Base-by-base conservation (phyloP, 805 yeast species). In the Yamadazyma paraphyllophila region DNA sequence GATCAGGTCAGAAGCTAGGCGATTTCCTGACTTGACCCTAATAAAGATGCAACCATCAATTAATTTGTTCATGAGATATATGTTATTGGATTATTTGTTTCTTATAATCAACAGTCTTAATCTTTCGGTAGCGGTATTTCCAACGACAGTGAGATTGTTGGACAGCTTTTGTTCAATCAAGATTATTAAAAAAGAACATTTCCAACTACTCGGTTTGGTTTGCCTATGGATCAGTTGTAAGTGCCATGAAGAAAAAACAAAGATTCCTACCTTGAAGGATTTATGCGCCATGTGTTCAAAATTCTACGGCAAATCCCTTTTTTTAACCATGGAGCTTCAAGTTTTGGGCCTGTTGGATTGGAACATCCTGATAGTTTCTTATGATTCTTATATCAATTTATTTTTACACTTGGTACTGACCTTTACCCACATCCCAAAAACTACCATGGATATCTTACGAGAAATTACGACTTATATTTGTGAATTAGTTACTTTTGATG, bases 301-400 rank as follows among this genome's bases (percentile, higher is more conserved):
- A 51, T 77, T 78, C 57, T 81, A 80, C 62, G 72, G 78, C 41
- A 76, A 73, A 51, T 70, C 73, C 51, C 67, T 78, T 48, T 80
- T 85, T 57, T 66, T 81, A 46, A 81, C 80, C 57, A 81, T 84
- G 81, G 95, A 86, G 60, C 72, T 81, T 47, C 83, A 82, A 54
- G 73, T 86, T 36, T 67, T 85, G 46, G 80, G 77, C 55, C 71
- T 81, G 7, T 67, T 86, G 49, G 69, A 80, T 45, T 86, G 92
- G 92, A n/a, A n/a, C n/a, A n/a, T n/a, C n/a, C n/a, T n/a, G n/a
- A n/a, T n/a, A n/a, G n/a, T n/a, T n/a, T n/a, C n/a, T n/a, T n/a
- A n/a, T n/a, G n/a, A n/a, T n/a, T n/a, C n/a, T n/a, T n/a, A n/a
- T n/a, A n/a, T n/a, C n/a, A n/a, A n/a, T n/a, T n/a, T n/a, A n/a